Base-by-base conservation (phyloP, 1,284 basidiomycete species). In the Irpex rosettiformis region DNA sequence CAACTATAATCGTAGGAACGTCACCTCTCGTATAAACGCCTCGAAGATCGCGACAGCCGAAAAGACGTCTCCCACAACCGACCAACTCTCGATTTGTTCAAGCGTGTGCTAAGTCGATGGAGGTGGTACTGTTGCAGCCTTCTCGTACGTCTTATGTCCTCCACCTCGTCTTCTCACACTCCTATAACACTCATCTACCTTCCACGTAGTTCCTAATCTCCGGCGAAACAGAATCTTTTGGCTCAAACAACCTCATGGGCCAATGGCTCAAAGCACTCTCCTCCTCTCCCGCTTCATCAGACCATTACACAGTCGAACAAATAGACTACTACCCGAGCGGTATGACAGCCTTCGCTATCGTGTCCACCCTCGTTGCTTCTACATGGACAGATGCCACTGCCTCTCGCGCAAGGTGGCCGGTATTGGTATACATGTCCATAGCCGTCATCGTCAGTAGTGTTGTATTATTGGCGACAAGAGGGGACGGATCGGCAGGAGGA, bases 181-280 rank as follows among this genome's bases (percentile, higher is more conserved):
- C 10, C 25, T 28, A 11, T 22, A n/a, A 30, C 25, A 8, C 10
- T 40, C 2, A n/a, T n/a, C n/a, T n/a, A n/a, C n/a, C n/a, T n/a
- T 45, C 22, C 55, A 21, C 28, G 2, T 51, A 85, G 82, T 86
- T 86, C 61, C 81, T 81, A 3, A 75, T 87, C 55, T 85, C 83
- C 2, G 85, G 84, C 2, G 86, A 90, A 70, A 82, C 84, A 0
- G 89, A 90, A 66, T 81, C 79, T 59, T 84, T 89, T 47, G 86
- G 87, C 4, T 84, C 84, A 30, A 91, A 89, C 67, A 86, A 86
- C 69, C 70, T 89, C 37, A 89, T 89, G 86, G 86, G 87, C 7
- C 86, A 89, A 66, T 90, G 86, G 84, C 76, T 89, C 55, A 84
- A 85, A 64, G 77, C 82, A 8, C 77, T 82, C 16, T 82, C 83